Evolutionary conservation across 2,329 filamentous ascomycete species (phyloP).

Genomic region (Claviceps purpurea): DNA sequence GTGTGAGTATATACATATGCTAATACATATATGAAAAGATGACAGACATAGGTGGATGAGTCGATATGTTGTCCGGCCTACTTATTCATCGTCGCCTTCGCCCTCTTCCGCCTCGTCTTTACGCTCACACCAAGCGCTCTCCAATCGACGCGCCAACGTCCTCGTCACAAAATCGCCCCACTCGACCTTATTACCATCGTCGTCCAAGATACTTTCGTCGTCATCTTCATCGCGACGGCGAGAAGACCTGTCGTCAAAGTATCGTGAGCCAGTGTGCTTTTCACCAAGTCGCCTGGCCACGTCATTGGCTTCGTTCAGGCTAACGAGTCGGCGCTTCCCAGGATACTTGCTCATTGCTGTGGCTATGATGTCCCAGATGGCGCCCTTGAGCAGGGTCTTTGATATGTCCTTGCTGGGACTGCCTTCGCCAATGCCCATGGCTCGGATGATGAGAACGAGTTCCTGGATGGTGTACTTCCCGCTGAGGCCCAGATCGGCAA

Average conservation of each 20-base stretch:
- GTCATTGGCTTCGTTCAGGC: conserved; percentile 43
- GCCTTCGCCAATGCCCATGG: conserved; percentile 14
- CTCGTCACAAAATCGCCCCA: conserved; percentile 19
- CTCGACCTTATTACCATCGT: conserved; percentile 10
- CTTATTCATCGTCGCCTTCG: conserved; percentile 1
- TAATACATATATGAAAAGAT: not conserved
- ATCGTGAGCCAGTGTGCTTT: conserved; percentile 25
- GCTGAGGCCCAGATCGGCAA: conserved; percentile 15
- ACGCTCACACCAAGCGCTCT: conserved; percentile 11
- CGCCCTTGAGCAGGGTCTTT: conserved; percentile 7
- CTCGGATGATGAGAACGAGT: conserved; percentile 13
- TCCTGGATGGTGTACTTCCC: conserved; percentile 15
- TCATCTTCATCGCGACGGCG: conserved; percentile 15
- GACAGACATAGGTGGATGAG: not conserved
- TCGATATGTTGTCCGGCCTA: not conserved
- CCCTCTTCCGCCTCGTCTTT: conserved; percentile 9
- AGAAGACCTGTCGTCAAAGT: conserved; percentile 21
- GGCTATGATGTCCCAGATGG: conserved; percentile 22
- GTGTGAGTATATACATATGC: too few species aligned
- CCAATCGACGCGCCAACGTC: conserved; percentile 8
- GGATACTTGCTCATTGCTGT: conserved; percentile 18
- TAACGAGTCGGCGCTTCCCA: conserved; percentile 35
- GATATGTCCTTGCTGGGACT: conserved; percentile 3
- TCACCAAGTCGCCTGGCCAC: conserved; percentile 43
- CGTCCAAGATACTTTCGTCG: conserved; percentile 9